Base-by-base conservation (phyloP, 176 grass and related monocot species). In the Carex myosuroides region DNA sequence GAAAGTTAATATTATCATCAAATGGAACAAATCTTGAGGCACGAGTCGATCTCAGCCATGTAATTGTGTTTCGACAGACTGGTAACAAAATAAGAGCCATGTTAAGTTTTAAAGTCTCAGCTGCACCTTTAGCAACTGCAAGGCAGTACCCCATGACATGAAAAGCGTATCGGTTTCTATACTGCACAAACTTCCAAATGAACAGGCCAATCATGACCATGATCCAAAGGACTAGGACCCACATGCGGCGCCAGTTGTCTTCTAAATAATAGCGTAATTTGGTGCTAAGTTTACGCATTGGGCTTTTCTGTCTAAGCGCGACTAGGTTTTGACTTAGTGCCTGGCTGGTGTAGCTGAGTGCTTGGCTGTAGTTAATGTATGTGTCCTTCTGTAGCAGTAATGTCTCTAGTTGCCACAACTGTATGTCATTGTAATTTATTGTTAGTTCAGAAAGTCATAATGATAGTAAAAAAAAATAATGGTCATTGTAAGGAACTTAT, bases 1-100 rank as follows among this genome's bases (percentile, higher is more conserved):
- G 97, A 70, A 99, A 99, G 85, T 99, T 99, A 81, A 99, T 96
- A 84, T 94, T 99, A 85, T 99, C 97, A 86, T 99, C 97, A 84
- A 99, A 96, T 20, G 97, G 97, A 30, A 99, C 83, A 71, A 71
- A 83, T 22, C 91, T 91, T 8, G 97, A 85, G 32, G 91, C 89
- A 59, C 90, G 89, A 41, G 97, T 99, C 75, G 87, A 93, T 57
- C 97, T 86, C 79, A 99, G 83, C 97, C 97, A 99, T 57, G 97
- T 99, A 85, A 99, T 95, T 30, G 91, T 96, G 67, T 99, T 99
- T 13, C 97, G 93, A 66, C 97, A 99, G 8, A 99, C 97, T 10
- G 97, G 97, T 55, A 99, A 84, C 50, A 99, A 91, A 46, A 99
- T 91, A 71, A 99, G 86, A 17, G 97, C 93, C 97, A 99, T 99